These are phyloP conservation scores for Abelmoschus esculentus DNA, from an alignment of 345 rosid genomes.

Conservation along the genomic window DNA sequence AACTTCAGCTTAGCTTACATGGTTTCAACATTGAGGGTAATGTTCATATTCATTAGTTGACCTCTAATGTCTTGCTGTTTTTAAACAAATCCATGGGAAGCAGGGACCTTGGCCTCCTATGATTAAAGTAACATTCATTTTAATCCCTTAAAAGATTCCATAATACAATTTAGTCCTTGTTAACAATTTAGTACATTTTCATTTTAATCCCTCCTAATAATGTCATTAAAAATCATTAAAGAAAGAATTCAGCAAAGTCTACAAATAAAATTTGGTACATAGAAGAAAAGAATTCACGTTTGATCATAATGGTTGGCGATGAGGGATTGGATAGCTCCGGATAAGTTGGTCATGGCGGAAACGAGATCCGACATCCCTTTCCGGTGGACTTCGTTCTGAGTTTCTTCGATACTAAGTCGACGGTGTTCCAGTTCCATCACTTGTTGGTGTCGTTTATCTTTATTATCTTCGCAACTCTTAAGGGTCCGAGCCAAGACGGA, in stretches of 20 bases:
- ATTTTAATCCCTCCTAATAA: background rate
- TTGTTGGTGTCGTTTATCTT: slow-evolving; percentile 26
- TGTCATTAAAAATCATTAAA: background rate
- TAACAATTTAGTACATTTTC: too few species aligned
- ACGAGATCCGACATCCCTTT: slow-evolving; percentile 21
- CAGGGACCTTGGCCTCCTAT: too few species aligned
- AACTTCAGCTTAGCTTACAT: too few species aligned
- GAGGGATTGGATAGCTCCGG: slow-evolving; percentile 29
- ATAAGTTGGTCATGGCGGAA: slow-evolving; percentile 23
- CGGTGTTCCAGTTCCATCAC: slow-evolving; percentile 30
- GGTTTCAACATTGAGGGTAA: too few species aligned
- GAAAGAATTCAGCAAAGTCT: slow-evolving; percentile 2
- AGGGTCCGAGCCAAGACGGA: slow-evolving; percentile 21
- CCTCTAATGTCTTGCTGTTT: too few species aligned
- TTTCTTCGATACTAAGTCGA: slow-evolving; percentile 25
- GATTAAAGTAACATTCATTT: too few species aligned
- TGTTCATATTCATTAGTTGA: too few species aligned
- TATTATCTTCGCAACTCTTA: slow-evolving; percentile 25
- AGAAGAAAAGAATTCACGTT: slow-evolving; percentile 1
- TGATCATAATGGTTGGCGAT: slow-evolving; percentile 15
- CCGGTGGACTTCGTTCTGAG: slow-evolving; percentile 17
- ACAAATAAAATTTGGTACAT: background rate
- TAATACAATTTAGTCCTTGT: too few species aligned
- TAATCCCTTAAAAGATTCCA: too few species aligned
- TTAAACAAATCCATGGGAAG: too few species aligned